phyloP scores from a whole-genome alignment of 2,329 filamentous ascomycete genomes.

The Pseudocercospora cruenta region DNA sequence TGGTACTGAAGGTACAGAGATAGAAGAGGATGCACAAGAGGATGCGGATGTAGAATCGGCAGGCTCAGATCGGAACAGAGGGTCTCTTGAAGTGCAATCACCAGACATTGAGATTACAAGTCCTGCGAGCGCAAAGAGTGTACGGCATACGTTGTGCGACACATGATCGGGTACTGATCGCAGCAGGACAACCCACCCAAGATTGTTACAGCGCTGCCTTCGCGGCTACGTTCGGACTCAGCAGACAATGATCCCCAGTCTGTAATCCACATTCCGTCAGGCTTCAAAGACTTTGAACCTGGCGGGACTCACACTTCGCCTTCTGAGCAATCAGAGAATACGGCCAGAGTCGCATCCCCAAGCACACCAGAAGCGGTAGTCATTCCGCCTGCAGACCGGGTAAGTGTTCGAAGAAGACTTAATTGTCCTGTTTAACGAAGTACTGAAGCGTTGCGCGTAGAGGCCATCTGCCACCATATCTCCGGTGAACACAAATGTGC shows the following conservation, averaged over 20 bases:
- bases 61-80: slow-evolving; percentile 15
- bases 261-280: slow-evolving; percentile 86
- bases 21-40: slow-evolving; percentile 77
- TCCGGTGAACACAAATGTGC: slow-evolving; percentile 74
- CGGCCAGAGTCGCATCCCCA: slow-evolving; percentile 40
- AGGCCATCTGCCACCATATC: slow-evolving; percentile 51
- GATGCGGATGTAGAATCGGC: slow-evolving; percentile 39
- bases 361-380: slow-evolving; percentile 39
- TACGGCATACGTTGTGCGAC: slow-evolving; percentile 36
- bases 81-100: slow-evolving; percentile 29
- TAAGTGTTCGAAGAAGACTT: slow-evolving; percentile 18
- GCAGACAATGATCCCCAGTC: slow-evolving; percentile 77
- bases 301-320: slow-evolving; percentile 23
- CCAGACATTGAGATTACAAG: slow-evolving; percentile 40
- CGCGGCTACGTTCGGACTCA: slow-evolving; percentile 54
- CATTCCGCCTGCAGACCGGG: slow-evolving; percentile 36
- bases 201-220: slow-evolving; percentile 51
- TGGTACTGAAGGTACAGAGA: slow-evolving; percentile 80
- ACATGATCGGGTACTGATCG: slow-evolving; percentile 15
- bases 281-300: slow-evolving; percentile 73
- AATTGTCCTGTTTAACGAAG: not conserved
- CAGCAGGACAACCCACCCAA: slow-evolving; percentile 43
- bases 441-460: not conserved
- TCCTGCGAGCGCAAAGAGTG: slow-evolving; percentile 37
- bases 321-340: slow-evolving; percentile 29